Evolutionary conservation across 2,329 filamentous ascomycete genomes (phyloP), one percentile per base, ranked within the genome.

Genomic region (Phialocephala sp.): DNA sequence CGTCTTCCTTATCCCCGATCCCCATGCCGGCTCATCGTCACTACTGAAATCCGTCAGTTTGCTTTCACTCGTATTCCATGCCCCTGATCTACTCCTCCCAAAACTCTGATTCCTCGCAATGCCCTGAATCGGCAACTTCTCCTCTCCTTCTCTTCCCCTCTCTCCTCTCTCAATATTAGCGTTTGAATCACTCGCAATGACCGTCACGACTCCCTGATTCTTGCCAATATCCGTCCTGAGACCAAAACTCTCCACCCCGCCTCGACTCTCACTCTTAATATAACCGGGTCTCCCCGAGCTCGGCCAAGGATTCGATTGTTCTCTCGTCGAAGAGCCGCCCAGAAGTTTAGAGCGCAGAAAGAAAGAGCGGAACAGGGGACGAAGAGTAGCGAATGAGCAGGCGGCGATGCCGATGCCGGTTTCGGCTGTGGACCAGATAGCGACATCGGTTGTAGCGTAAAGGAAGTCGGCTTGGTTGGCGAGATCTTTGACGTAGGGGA

Each of bases 341-440:
- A 67, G 37, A 8, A 69, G 62, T 11, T 59, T 56, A 27, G 56
- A 64, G 20, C 68, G 64, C 12, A 50, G 36, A 32, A 75, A 71
- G 60, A 74, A 74, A 12, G 32, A 65, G 12, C 69, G 67, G 64
- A 76, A 75, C 59, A 80, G 71, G 2, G 79, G 76, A 5, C 79
- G 78, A 1, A 81, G 74, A 0, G 79, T 80, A 1, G 79, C 79
- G 27, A 78, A 69, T 5, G 76, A 78, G 6, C 77, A 78, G 8
- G 79, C 79, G 5, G 76, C 73, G 1, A 81, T 77, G 4, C 78
- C 79, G 6, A 81, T 74, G 14, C 78, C 77, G 39, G 76, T 78
- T 68, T 81, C 79, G n/a, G 75, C 69, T n/a, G 78, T 78, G 11
- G 76, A 79, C 79, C 79, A 81, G 63, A 81, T 79, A 4, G 78